Conservation (phyloP, 495 filamentous ascomycete genomes). For the Oleoguttula mirabilis region DNA sequence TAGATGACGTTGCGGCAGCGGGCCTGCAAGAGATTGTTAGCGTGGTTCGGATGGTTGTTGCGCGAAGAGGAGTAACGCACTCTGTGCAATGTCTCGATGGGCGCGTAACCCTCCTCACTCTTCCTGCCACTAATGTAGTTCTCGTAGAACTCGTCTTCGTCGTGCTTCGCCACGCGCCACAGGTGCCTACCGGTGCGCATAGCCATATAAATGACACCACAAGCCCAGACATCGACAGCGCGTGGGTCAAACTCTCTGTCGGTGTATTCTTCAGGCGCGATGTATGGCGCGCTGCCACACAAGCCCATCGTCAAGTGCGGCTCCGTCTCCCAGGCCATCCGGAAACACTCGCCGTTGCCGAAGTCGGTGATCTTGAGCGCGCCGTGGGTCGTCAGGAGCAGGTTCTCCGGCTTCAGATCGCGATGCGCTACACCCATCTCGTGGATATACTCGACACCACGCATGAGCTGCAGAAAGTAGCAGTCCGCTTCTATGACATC, state of each 20-base stretch:
- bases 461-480: conserved; percentile 99
- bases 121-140: conserved; percentile 84
- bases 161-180: conserved; percentile 89
- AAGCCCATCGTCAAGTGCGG: conserved; percentile 95
- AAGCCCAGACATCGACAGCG: conserved; percentile 95
- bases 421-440: conserved; percentile 99
- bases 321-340: conserved; percentile 98
- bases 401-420: conserved; percentile 94
- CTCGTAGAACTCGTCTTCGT: conserved; percentile 93
- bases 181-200: conserved; percentile 95
- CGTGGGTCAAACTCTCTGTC: conserved; percentile 93
- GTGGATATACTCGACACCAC: conserved; percentile 97
- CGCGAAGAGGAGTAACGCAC: conserved; percentile 44
- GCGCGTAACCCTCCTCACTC: conserved; percentile 88
- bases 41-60: background rate
- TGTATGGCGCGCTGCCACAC: conserved; percentile 93
- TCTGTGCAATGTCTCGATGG: conserved; percentile 89
- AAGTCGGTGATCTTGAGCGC: conserved; percentile 99
- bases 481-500: conserved; percentile 93
- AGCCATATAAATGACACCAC: conserved; percentile 98
- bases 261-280: conserved; percentile 90
- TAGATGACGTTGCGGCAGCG: conserved; percentile 98
- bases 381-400: conserved; percentile 84
- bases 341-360: conserved; percentile 97
- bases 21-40: conserved; percentile 43